These are phyloP conservation scores for Tricholomella constricta DNA, from an alignment of 768 basidiomycete genomes.

Conservation along the genomic window DNA sequence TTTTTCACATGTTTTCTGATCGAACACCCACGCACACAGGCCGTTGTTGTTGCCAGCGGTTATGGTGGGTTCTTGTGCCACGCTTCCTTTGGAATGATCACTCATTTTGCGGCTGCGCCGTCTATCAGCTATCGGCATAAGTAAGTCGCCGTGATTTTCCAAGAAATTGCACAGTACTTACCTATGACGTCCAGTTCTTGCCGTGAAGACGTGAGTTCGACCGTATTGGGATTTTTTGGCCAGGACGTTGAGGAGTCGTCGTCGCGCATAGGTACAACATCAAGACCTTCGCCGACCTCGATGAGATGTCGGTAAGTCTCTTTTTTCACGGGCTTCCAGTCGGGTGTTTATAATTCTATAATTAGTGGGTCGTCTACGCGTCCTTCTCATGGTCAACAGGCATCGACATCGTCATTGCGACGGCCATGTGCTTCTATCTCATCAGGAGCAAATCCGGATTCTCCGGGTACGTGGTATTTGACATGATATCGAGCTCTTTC, in stretches of 20 bases:
- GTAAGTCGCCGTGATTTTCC: slow-evolving; percentile 3
- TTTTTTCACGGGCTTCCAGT: neutral
- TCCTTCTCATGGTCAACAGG: slow-evolving; percentile 23
- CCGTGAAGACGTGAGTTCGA: slow-evolving; percentile 21
- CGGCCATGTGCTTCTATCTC: slow-evolving; percentile 27
- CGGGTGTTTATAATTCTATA: neutral
- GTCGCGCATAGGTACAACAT: slow-evolving; percentile 10
- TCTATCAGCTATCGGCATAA: slow-evolving; percentile 20
- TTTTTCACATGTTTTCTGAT: neutral
- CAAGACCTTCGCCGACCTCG: slow-evolving; percentile 14
- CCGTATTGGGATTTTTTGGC: neutral
- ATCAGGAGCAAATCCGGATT: slow-evolving; percentile 22
- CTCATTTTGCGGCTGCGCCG: no score
- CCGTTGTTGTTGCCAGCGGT: slow-evolving; percentile 13
- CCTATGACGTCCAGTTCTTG: slow-evolving; percentile 12
- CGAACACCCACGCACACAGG: no score
- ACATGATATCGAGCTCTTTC: no score
- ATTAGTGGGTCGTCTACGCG: slow-evolving; percentile 28
- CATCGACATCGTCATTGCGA: slow-evolving; percentile 26
- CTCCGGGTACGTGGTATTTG: slow-evolving; percentile 8
- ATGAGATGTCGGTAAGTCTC: slow-evolving; percentile 15
- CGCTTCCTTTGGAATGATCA: neutral
- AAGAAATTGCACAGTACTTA: neutral
- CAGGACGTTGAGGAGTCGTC: neutral
- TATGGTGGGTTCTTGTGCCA: slow-evolving; percentile 18